Percentiles rank a stretch among this genome's conserved stretches.
Conservation (phyloP, 176 grass and related monocot genomes). For the Zea mays region DNA sequence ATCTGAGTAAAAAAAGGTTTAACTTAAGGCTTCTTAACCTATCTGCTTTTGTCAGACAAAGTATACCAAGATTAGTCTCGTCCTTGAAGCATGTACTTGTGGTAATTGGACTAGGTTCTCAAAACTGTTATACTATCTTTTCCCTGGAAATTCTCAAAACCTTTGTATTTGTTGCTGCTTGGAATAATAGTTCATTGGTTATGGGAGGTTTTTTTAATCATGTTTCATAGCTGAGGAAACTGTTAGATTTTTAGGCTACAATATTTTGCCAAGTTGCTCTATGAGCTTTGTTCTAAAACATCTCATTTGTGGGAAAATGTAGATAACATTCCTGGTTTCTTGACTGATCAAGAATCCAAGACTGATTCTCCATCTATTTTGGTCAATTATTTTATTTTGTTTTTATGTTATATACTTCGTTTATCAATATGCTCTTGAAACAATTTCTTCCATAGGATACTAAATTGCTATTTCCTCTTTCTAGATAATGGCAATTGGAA, state of each 20-base stretch:
- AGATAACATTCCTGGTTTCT: slow-evolving; percentile 15
- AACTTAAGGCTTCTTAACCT: background rate
- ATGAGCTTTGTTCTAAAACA: background rate
- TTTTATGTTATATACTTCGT: slow-evolving; percentile 3
- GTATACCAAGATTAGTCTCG: background rate
- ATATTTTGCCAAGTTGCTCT: slow-evolving; percentile 4
- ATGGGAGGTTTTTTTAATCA: background rate
- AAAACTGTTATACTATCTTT: background rate
- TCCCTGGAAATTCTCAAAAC: background rate
- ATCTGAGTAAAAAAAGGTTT: background rate
- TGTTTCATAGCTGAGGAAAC: slow-evolving; percentile 15
- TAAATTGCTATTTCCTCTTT: slow-evolving; percentile 32
- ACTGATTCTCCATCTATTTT: background rate
- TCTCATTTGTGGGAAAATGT: background rate
- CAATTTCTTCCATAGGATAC: background rate
- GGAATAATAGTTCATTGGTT: background rate
- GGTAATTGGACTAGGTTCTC: background rate
- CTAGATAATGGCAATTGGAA: slow-evolving; percentile 98
- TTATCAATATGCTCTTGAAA: slow-evolving; percentile 3
- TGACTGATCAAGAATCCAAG: background rate
- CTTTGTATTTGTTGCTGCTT: background rate
- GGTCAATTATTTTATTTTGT: background rate
- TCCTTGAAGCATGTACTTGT: background rate
- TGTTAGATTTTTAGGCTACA: background rate
- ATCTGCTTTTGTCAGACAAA: background rate